Base-by-base conservation (phyloP, 208 protist genomes). In the Jaenimonas drosophilae region DNA sequence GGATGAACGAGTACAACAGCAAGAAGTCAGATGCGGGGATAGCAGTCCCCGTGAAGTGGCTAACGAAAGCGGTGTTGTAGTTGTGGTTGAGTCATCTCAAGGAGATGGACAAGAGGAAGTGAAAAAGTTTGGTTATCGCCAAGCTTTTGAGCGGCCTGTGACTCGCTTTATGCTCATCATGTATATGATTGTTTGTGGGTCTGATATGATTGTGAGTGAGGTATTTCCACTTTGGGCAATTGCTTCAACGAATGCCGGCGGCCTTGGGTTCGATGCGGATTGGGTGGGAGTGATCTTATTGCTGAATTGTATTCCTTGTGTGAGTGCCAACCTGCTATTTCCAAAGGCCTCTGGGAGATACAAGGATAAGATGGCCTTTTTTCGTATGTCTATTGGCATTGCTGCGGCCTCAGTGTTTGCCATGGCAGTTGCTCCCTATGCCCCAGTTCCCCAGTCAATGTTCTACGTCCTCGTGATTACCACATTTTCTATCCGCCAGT, bases 211-310 rank as follows among this genome's bases (percentile, higher is more conserved):
- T 1, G 45, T 59, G 14, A 19, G 31, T 12, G 54, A 74, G 29
- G 58, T 66, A 23, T 70, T 87, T 42, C 59, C 69, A 2, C 37
- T 82, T 4, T 76, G 68, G 69, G 67, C 58, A 0, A 65, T 79
- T 30, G 59, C 65, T 0, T 53, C 43, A 5, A 27, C 12, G 4
- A 26, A 39, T 0, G 47, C 33, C 16, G 70, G 72, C 4, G 77
- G 70, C 1, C 31, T 82, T 2, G 64, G 57, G 14, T 40, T 76
- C n/a, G 27, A 40, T 0, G 49, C 53, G 5, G 38, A 38, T 21
- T 20, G 56, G 12, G 49, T 76, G 17, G 62, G 69, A 2, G 37
- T 58, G 27, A 56, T 79, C 28, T 46, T 87, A 0, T 38, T 82
- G 2, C 46, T 50, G 9, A 71, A 68, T 59, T 74, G 72, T 36